phyloP scores from a whole-genome alignment of 176 grass and related monocot genomes.

The Cocos nucifera region DNA sequence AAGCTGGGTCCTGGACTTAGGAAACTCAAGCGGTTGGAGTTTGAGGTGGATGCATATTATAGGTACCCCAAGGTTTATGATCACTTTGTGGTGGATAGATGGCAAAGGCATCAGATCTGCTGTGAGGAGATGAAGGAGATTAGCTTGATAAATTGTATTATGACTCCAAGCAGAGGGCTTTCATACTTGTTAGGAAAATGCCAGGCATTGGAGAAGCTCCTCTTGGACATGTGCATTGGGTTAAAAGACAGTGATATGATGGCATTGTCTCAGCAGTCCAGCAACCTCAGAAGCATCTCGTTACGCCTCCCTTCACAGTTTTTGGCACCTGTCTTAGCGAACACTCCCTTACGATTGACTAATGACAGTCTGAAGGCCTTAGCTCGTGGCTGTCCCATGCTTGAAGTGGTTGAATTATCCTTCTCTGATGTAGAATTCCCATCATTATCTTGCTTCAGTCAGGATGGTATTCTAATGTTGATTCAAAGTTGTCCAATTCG shows the following conservation, averaged over 20 bases:
- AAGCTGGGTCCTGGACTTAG: constrained; percentile 50
- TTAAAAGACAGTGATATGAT: constrained; percentile 44
- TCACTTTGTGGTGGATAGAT: constrained; percentile 2
- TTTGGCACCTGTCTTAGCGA: neutral
- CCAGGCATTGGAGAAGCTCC: constrained; percentile 41
- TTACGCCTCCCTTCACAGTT: constrained; percentile 29
- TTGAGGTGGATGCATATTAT: constrained; percentile 36
- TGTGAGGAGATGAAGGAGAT: constrained; percentile 49
- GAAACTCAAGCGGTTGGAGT: constrained; percentile 50
- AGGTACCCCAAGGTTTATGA: constrained; percentile 18
- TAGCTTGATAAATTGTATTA: constrained; percentile 42
- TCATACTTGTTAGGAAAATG: constrained; percentile 40
- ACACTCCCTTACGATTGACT: constrained; percentile 21
- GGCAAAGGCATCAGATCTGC: constrained; percentile 11
- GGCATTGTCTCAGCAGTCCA: constrained; percentile 33
- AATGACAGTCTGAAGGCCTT: constrained; percentile 45
- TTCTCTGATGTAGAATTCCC: constrained; percentile 10
- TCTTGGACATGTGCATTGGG: constrained; percentile 49
- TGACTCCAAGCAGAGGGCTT: constrained; percentile 27
- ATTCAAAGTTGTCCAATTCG: constrained; percentile 39
- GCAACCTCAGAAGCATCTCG: constrained; percentile 45
- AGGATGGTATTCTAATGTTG: constrained; percentile 32
- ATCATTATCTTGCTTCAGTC: constrained; percentile 28
- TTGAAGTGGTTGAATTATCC: constrained; percentile 48
- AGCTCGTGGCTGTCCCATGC: constrained; percentile 32